A percentile compares a stretch with the other conserved stretches of the same genome.
phyloP scores from a whole-genome alignment of 768 basidiomycete genomes.

The Holtermannia corniformis region DNA sequence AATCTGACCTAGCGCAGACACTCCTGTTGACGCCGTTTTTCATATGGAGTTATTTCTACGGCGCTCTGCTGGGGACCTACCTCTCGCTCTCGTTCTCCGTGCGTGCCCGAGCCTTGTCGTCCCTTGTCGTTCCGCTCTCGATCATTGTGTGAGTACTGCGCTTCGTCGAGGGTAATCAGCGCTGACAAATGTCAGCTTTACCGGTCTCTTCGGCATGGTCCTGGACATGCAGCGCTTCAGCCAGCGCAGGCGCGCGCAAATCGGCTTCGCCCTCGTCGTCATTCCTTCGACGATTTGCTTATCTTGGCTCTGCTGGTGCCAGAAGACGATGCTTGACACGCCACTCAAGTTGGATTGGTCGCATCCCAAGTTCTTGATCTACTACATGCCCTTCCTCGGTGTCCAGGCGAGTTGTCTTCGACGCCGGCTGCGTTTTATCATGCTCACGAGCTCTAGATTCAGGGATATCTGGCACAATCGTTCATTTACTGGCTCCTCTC shows the following conservation, averaged over 20 bases:
- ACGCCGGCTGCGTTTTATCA: too few relatives aligned
- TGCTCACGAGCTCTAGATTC: too few relatives aligned
- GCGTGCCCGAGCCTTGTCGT: conserved; percentile 16
- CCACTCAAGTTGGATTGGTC: too few relatives aligned
- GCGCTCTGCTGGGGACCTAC: conserved; percentile 12
- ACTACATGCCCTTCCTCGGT: too few relatives aligned
- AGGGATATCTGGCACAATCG: too few relatives aligned
- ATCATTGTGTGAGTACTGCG: conserved; percentile 11
- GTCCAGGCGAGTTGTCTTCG: too few relatives aligned
- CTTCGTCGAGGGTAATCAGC: not conserved
- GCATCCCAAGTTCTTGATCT: too few relatives aligned
- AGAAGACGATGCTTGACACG: too few relatives aligned
- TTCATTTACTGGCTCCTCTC: too few relatives aligned
- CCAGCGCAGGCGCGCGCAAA: conserved; percentile 11
- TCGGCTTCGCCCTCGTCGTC: conserved; percentile 10
- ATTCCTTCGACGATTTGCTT: conserved; percentile 9
- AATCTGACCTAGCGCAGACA: too few relatives aligned
- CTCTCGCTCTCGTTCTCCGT: conserved; percentile 14
- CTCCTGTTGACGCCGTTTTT: conserved; percentile 9
- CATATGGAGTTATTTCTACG: conserved; percentile 16
- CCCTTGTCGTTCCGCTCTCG: conserved; percentile 11
- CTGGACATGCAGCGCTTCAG: conserved; percentile 6
- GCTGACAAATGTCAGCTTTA: conserved; percentile 6
- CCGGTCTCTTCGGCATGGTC: conserved; percentile 10
- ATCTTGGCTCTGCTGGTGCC: conserved; percentile 7